A percentile compares a stretch with the other conserved stretches of the same genome.
Evolutionary conservation across 208 protist genomes (phyloP).

Genomic region (Leishmania gerbilli): DNA sequence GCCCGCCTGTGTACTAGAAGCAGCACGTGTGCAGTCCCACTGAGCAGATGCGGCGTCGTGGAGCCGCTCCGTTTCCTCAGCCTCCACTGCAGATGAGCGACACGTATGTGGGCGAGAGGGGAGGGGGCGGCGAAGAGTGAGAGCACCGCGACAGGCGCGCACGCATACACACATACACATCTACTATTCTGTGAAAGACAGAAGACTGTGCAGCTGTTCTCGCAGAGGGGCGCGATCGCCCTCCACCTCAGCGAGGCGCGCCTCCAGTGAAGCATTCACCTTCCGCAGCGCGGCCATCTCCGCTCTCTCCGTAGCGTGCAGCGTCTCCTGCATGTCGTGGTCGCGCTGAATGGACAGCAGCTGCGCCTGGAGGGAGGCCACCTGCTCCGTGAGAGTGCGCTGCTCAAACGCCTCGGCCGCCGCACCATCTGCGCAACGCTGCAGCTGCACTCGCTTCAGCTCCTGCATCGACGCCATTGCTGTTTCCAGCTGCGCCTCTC

Average conservation of each 20-base stretch:
- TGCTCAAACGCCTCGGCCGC: constrained; percentile 18
- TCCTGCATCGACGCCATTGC: constrained; percentile 7
- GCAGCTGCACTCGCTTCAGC: constrained; percentile 10
- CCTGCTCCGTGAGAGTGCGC: constrained; percentile 11
- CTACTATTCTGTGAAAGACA: constrained; percentile 18
- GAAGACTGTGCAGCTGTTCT: constrained; percentile 71
- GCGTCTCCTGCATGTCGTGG: constrained; percentile 10
- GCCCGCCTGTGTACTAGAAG: background rate
- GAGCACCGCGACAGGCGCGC: background rate
- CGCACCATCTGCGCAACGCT: constrained; percentile 13
- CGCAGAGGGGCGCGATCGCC: constrained; percentile 72
- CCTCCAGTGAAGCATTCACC: constrained; percentile 70
- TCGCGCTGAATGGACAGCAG: constrained; percentile 22
- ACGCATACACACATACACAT: background rate
- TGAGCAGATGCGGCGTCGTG: background rate
- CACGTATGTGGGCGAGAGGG: background rate
- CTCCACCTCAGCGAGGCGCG: constrained; percentile 67
- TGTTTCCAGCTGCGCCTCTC: constrained; percentile 15
- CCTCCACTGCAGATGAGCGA: background rate
- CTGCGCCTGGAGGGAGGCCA: constrained; percentile 25
- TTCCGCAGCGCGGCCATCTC: constrained; percentile 62
- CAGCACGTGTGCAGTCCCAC: background rate
- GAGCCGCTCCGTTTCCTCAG: background rate
- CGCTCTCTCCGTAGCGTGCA: constrained; percentile 36
- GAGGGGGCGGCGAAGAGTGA: background rate